Evolutionary conservation across 306 rosid species (phyloP).

Genomic region (Malus domestica): DNA sequence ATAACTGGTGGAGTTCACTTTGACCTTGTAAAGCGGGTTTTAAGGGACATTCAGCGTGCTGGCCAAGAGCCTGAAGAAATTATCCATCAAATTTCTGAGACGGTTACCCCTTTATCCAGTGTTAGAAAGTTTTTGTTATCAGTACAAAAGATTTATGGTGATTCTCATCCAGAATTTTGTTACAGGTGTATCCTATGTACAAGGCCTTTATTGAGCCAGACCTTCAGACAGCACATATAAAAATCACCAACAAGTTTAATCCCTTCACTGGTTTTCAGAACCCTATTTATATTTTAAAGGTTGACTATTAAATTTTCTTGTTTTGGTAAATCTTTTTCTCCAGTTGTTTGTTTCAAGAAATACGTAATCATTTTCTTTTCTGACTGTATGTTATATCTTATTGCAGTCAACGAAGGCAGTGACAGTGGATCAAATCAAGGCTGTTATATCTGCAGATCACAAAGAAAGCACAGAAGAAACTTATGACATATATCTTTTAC

Average conservation of each 20-base stretch:
- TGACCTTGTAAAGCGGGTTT: conserved; percentile 94
- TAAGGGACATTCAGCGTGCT: conserved; percentile 96
- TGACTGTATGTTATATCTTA: neutral
- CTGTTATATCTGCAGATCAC: conserved; percentile 56
- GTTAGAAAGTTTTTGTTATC: conserved; percentile 8
- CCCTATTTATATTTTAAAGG: conserved; percentile 90
- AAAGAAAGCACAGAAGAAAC: conserved; percentile 85
- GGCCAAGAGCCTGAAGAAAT: conserved; percentile 98
- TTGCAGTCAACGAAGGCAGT: conserved; percentile 71
- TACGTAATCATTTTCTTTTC: conserved; percentile 4
- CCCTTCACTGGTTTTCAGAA: conserved; percentile 96
- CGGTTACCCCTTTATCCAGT: conserved; percentile 57
- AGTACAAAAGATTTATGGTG: conserved; percentile 10
- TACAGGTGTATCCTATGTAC: conserved; percentile 96
- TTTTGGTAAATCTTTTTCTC: neutral
- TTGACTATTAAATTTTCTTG: neutral
- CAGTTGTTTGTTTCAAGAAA: conserved; percentile 2
- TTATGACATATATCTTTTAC: conserved; percentile 94
- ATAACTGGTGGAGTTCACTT: conserved; percentile 97
- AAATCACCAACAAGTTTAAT: conserved; percentile 85
- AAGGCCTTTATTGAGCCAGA: conserved; percentile 99
- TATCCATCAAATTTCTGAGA: conserved; percentile 95
- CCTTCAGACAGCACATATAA: conserved; percentile 95
- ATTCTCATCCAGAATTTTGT: conserved; percentile 13
- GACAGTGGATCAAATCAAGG: conserved; percentile 77